These are phyloP conservation scores for Hypoxylon sp. DNA, from an alignment of 2,329 filamentous ascomycete species.

Conservation along the genomic window DNA sequence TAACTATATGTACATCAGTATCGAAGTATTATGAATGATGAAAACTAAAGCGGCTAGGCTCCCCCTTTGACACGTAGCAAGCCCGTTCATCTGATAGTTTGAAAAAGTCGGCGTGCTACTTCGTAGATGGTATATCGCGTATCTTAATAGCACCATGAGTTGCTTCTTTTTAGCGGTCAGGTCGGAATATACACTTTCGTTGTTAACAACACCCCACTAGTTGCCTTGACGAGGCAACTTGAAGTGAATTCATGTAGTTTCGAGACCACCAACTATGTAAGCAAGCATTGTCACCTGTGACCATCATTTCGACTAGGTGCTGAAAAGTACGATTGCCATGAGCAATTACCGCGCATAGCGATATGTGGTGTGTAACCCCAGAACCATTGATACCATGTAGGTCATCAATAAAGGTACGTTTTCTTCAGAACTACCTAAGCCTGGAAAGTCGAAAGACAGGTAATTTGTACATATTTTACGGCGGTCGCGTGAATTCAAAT, in stretches of 20 bases:
- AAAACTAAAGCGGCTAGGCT: slow-evolving; percentile 26
- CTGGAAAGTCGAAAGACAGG: not conserved
- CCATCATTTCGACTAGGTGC: not conserved
- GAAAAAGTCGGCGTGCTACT: slow-evolving; percentile 19
- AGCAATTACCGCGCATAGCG: slow-evolving; percentile 14
- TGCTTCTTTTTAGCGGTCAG: slow-evolving; percentile 6
- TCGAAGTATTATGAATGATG: slow-evolving; percentile 4
- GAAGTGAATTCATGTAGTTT: not conserved
- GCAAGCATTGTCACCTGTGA: slow-evolving; percentile 5
- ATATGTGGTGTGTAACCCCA: slow-evolving; percentile 2
- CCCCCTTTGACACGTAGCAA: slow-evolving; percentile 36
- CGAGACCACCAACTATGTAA: not conserved
- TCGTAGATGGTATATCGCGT: slow-evolving; percentile 11
- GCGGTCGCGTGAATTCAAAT: slow-evolving; percentile 72
- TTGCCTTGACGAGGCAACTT: not conserved
- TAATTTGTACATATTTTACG: slow-evolving; percentile 36
- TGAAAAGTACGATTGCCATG: slow-evolving; percentile 11
- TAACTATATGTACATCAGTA: slow-evolving; percentile 8
- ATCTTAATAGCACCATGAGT: not conserved
- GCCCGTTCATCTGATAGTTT: slow-evolving; percentile 32
- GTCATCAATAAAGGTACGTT: slow-evolving; percentile 8
- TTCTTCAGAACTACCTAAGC: slow-evolving; percentile 3
- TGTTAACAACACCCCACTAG: not conserved
- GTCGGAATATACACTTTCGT: not conserved
- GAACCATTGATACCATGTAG: not conserved